These are phyloP conservation scores for Ceratobasidium sp. DNA, from an alignment of 1,284 basidiomycete genomes.

Conservation along the genomic window DNA sequence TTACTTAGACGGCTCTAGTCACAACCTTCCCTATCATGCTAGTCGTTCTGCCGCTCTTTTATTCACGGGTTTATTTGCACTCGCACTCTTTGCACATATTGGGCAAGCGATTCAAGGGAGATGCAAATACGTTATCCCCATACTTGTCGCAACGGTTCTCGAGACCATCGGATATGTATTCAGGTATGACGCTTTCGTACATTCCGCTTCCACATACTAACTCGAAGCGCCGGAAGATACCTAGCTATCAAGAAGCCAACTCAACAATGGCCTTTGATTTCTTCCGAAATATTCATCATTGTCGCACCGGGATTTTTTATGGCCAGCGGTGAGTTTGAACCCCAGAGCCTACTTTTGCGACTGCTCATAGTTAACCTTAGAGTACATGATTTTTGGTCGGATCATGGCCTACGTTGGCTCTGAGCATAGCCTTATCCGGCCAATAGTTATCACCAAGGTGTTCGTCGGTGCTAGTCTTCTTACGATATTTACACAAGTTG, in stretches of 20 bases:
- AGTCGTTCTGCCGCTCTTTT: slow-evolving; percentile 21
- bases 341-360: neutral
- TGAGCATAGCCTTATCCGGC: slow-evolving; percentile 39
- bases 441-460: slow-evolving; percentile 47
- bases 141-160: slow-evolving; percentile 27
- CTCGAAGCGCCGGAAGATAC: neutral
- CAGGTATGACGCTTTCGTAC: neutral
- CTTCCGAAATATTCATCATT: slow-evolving; percentile 34
- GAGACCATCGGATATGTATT: slow-evolving; percentile 34
- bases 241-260: slow-evolving; percentile 33
- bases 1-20: slow-evolving; percentile 2
- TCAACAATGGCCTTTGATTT: slow-evolving; percentile 18
- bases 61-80: slow-evolving; percentile 27
- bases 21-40: slow-evolving; percentile 35
- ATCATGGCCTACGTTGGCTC: slow-evolving; percentile 47
- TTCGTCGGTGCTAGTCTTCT: slow-evolving; percentile 44
- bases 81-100: slow-evolving; percentile 25
- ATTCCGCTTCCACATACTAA: neutral
- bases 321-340: slow-evolving; percentile 39
- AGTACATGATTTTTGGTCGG: slow-evolving; percentile 48
- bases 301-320: slow-evolving; percentile 48
- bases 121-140: slow-evolving; percentile 37
- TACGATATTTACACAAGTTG: slow-evolving; percentile 45
- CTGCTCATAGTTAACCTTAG: neutral
- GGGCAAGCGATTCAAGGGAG: slow-evolving; percentile 17